phyloP scores from a whole-genome alignment of 225 moss, liverwort and hornwort genomes.

The Polytrichum commune region DNA sequence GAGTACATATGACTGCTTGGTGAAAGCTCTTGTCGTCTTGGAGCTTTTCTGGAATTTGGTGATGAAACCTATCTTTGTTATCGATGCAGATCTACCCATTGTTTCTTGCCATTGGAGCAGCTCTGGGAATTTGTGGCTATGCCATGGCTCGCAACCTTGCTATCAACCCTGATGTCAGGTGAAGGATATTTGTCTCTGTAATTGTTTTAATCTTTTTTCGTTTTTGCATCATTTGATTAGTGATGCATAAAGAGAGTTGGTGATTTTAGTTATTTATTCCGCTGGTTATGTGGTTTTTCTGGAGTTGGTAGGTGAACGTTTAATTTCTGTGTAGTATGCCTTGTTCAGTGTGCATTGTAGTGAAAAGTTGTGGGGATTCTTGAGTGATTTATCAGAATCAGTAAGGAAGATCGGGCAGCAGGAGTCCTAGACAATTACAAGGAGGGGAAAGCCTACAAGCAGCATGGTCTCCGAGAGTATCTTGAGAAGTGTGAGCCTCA shows the following conservation, averaged over 20 bases:
- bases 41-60: neutral
- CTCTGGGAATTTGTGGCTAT: slow-evolving; percentile 51
- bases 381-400: slow-evolving; percentile 39
- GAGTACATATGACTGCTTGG: neutral
- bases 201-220: neutral
- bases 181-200: neutral
- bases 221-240: too few relatives aligned
- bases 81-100: slow-evolving; percentile 62
- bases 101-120: slow-evolving; percentile 54
- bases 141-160: slow-evolving; percentile 60
- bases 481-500: slow-evolving; percentile 27
- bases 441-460: slow-evolving; percentile 73
- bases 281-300: too few relatives aligned
- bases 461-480: slow-evolving; percentile 50
- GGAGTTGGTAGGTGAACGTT: neutral
- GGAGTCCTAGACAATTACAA: slow-evolving; percentile 66
- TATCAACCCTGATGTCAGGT: slow-evolving; percentile 87
- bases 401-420: slow-evolving; percentile 56
- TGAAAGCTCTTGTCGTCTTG: neutral
- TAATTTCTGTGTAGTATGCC: too few relatives aligned
- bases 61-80: neutral
- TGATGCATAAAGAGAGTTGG: neutral
- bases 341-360: neutral
- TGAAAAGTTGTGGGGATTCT: neutral
- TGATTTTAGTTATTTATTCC: too few relatives aligned